Percentiles rank a stretch among this genome's conserved stretches.
These are phyloP conservation scores for Glaciozyma antarctica DNA, from an alignment of 768 basidiomycete genomes.

Conservation along the genomic window DNA sequence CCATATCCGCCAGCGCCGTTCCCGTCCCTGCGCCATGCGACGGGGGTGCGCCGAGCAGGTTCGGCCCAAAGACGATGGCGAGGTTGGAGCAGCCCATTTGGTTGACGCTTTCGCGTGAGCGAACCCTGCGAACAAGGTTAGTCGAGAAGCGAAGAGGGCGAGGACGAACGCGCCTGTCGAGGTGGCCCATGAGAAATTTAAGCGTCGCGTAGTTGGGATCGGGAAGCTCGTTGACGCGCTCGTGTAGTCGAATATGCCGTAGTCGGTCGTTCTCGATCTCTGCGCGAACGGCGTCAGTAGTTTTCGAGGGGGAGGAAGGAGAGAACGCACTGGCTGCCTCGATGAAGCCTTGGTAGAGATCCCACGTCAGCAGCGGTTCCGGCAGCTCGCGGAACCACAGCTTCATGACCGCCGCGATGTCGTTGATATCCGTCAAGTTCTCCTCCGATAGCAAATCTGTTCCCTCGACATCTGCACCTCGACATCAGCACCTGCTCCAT, in stretches of 20 bases:
- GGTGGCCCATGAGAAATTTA: slow-evolving; percentile 88
- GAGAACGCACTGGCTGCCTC: slow-evolving; percentile 76
- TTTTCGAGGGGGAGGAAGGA: background rate
- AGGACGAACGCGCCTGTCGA: slow-evolving; percentile 57
- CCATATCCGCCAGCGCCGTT: slow-evolving; percentile 43
- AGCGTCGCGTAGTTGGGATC: slow-evolving; percentile 98
- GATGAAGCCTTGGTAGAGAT: slow-evolving; percentile 81
- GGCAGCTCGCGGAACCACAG: slow-evolving; percentile 94
- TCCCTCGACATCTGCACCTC: slow-evolving; percentile 59
- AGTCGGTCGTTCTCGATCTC: slow-evolving; percentile 89
- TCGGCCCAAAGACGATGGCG: slow-evolving; percentile 96
- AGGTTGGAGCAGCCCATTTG: slow-evolving; percentile 89
- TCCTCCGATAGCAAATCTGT: slow-evolving; percentile 81
- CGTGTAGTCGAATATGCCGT: slow-evolving; percentile 89
- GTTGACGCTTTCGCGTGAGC: slow-evolving; percentile 64
- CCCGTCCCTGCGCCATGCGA: slow-evolving; percentile 32
- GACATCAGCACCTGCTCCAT: background rate
- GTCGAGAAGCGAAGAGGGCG: background rate
- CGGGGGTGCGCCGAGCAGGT: slow-evolving; percentile 66
- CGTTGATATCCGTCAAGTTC: slow-evolving; percentile 90
- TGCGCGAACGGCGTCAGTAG: slow-evolving; percentile 36
- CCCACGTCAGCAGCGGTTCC: slow-evolving; percentile 76
- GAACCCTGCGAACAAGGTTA: slow-evolving; percentile 47
- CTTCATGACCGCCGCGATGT: slow-evolving; percentile 86
- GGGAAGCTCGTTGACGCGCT: slow-evolving; percentile 92